These are phyloP conservation scores for Mycena sp. DNA, from an alignment of 1,284 basidiomycete genomes.

Conservation along the genomic window DNA sequence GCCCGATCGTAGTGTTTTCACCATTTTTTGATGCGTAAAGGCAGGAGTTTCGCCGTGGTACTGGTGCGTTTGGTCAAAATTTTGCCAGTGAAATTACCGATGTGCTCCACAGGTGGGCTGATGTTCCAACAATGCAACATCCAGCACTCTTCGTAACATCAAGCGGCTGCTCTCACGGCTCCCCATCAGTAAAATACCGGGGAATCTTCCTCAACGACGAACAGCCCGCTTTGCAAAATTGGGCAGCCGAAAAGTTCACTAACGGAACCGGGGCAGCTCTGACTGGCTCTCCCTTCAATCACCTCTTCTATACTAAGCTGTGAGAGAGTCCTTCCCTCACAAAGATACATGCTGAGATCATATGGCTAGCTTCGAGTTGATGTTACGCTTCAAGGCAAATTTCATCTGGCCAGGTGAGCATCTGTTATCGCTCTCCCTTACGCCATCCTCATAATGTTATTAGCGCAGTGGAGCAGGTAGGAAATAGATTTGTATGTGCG, in stretches of 20 bases:
- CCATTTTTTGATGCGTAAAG: conserved; percentile 19
- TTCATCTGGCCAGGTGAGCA: conserved; percentile 70
- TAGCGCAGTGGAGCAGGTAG: conserved; percentile 29
- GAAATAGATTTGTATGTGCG: background rate
- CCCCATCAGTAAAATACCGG: conserved; percentile 76
- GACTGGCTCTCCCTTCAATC: conserved; percentile 67
- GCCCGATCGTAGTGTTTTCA: background rate
- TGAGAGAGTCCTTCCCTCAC: conserved; percentile 38
- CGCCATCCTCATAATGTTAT: background rate
- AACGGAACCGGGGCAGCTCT: conserved; percentile 65
- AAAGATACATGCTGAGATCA: conserved; percentile 36
- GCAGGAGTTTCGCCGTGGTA: conserved; percentile 73
- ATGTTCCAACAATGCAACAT: conserved; percentile 66
- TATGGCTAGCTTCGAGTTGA: conserved; percentile 63
- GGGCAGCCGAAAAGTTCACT: conserved; percentile 73
- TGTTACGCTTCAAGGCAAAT: conserved; percentile 76
- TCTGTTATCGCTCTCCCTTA: background rate
- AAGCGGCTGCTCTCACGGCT: conserved; percentile 68
- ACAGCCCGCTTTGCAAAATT: conserved; percentile 67
- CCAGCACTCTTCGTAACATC: conserved; percentile 58
- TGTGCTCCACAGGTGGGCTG: conserved; percentile 68
- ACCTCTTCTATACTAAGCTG: conserved; percentile 71
- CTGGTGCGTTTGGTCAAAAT: conserved; percentile 51
- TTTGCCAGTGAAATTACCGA: too few relatives aligned
- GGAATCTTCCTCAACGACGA: conserved; percentile 77